These are phyloP conservation scores for Sonneratia caseolaris DNA, from an alignment of 345 rosid genomes.

Conservation along the genomic window DNA sequence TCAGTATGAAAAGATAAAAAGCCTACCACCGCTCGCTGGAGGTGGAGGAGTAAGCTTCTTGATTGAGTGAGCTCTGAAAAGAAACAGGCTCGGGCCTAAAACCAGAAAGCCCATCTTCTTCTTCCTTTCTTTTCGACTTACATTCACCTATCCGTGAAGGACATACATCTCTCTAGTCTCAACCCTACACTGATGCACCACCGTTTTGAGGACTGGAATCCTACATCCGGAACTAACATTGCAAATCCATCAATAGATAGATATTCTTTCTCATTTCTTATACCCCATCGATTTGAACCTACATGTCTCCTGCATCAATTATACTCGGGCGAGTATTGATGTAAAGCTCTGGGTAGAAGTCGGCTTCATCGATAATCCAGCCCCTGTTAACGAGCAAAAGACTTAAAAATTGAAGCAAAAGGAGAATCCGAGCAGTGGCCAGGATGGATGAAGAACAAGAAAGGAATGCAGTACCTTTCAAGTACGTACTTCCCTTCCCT, in stretches of 20 bases:
- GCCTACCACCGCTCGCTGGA: neutral
- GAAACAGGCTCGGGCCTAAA: neutral
- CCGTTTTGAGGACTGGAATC: neutral
- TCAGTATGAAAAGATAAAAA: neutral
- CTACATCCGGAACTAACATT: neutral
- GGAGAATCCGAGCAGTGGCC: neutral
- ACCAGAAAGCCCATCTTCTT: neutral
- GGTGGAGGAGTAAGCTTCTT: neutral
- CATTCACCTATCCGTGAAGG: too few relatives aligned
- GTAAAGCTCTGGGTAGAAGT: slow-evolving; percentile 49
- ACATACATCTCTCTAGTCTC: neutral
- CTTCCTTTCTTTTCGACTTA: neutral
- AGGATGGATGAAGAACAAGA: neutral
- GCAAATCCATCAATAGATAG: neutral
- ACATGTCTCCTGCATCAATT: slow-evolving; percentile 51
- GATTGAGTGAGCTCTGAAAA: neutral
- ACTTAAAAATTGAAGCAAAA: neutral
- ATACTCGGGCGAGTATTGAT: slow-evolving; percentile 39
- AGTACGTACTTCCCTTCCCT: slow-evolving; percentile 81
- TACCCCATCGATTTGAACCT: neutral
- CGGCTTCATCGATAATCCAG: slow-evolving; percentile 70
- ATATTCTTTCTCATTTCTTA: neutral
- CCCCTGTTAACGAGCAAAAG: slow-evolving; percentile 24
- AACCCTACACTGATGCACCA: neutral
- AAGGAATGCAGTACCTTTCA: slow-evolving; percentile 47